These are phyloP conservation scores for Sordariomycetes sp. DNA, from an alignment of 2,329 filamentous ascomycete genomes.

Conservation along the genomic window DNA sequence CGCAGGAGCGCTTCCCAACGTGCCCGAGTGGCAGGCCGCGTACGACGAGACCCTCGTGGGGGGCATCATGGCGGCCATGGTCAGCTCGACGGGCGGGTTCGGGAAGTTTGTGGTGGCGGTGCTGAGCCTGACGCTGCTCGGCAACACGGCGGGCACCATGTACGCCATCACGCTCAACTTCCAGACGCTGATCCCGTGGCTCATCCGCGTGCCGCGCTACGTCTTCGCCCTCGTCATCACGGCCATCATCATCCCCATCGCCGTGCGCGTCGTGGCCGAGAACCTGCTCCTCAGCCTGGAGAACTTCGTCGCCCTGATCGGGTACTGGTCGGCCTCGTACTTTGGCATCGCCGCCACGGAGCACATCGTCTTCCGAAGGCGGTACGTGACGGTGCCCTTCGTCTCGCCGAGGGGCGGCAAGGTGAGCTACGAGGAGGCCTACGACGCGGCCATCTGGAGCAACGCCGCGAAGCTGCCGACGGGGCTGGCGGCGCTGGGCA, in stretches of 20 bases:
- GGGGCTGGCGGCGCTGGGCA: conserved; percentile 35
- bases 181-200: conserved; percentile 49
- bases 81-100: conserved; percentile 47
- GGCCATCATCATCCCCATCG: conserved; percentile 49
- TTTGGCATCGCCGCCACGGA: conserved; percentile 39
- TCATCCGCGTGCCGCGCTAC: conserved; percentile 46
- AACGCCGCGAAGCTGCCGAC: conserved; percentile 32
- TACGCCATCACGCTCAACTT: conserved; percentile 58
- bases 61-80: conserved; percentile 51
- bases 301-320: conserved; percentile 48
- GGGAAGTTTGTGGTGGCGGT: conserved; percentile 54
- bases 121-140: conserved; percentile 46
- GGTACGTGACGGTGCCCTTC: background rate
- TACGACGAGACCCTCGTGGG: conserved; percentile 46
- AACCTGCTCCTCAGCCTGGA: conserved; percentile 49
- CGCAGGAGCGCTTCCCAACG: conserved; percentile 45
- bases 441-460: conserved; percentile 38
- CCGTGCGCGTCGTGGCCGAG: conserved; percentile 39
- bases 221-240: conserved; percentile 49
- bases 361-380: conserved; percentile 36
- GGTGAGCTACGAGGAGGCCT: conserved; percentile 28
- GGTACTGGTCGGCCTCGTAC: conserved; percentile 49
- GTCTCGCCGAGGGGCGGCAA: too few species aligned
- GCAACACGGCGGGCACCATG: conserved; percentile 49
- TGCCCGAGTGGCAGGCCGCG: conserved; percentile 42